Base-by-base conservation (phyloP, 1,284 basidiomycete genomes). In the Apiotrichum laibachii region DNA sequence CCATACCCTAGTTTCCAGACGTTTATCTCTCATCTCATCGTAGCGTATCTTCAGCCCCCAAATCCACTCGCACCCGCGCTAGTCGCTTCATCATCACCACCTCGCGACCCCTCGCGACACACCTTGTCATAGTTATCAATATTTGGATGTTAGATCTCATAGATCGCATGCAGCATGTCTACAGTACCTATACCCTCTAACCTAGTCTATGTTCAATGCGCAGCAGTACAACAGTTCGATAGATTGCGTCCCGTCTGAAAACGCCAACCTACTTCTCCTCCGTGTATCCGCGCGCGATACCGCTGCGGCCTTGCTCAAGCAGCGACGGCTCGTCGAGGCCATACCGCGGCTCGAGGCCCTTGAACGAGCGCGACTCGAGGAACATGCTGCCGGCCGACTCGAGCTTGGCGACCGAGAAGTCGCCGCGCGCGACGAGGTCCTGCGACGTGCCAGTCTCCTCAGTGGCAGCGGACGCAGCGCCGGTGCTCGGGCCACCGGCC, bases 241-340 rank as follows among this genome's bases (percentile, higher is more conserved):
- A 31, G 26, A n/a, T n/a, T n/a, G n/a, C n/a, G n/a, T n/a, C n/a
- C n/a, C n/a, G 26, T 31, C 26, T 7, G 26, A 31, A 31, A 31
- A 31, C 26, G 7, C 26, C 26, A 31, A 13, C 35, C 33, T 63
- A 57, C 59, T 69, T 74, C 66, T 78, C 77, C 61, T 76, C 81
- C 16, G 82, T 80, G 74, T 99, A 98, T 6, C 89, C 90, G 63
- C 88, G 84, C 35, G 95, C 93, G 52, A 96, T 89, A 5, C 95
- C 95, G 65, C 84, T 89, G 58, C 91, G 81, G 1, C 92, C 95
- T 76, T 95, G 87, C 77, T 97, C 91, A 55, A 99, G 78, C 49
- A 86, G 71, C 61, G 88, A 85, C 0, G 94, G 92, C 11, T 82
- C 84, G 69, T 95, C 90, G 73, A 89, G 80, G 0, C 92, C 93